A percentile compares a stretch with the other conserved stretches of the same genome.
These are phyloP conservation scores for Neurospora sp. DNA, from an alignment of 495 filamentous ascomycete genomes.

Conservation along the genomic window DNA sequence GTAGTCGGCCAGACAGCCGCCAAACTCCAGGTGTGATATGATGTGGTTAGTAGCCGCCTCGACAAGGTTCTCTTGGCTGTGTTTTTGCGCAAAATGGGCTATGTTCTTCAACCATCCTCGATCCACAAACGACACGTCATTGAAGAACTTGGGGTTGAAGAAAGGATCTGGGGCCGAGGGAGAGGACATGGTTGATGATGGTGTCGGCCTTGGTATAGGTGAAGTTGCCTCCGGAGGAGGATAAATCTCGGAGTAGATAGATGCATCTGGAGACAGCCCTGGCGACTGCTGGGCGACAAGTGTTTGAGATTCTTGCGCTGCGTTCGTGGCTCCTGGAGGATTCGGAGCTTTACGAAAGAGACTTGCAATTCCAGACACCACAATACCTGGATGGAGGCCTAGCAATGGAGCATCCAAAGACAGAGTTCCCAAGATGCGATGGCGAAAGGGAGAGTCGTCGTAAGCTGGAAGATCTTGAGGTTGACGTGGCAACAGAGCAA, in stretches of 20 bases:
- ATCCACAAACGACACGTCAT: slow-evolving; percentile 56
- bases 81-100: slow-evolving; percentile 71
- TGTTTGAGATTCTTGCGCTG: slow-evolving; percentile 1
- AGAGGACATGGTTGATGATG: slow-evolving; percentile 12
- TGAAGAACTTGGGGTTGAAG: slow-evolving; percentile 63
- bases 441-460: slow-evolving; percentile 39
- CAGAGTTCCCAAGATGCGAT: slow-evolving; percentile 74
- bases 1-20: slow-evolving; percentile 69
- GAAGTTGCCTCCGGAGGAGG: slow-evolving; percentile 17
- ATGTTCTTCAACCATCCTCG: slow-evolving; percentile 56
- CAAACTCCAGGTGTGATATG: slow-evolving; percentile 74
- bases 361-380: slow-evolving; percentile 67
- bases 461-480: slow-evolving; percentile 1
- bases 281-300: slow-evolving; percentile 1
- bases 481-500: slow-evolving; percentile 49
- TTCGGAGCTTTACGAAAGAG: slow-evolving; percentile 55
- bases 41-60: slow-evolving; percentile 63
- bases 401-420: slow-evolving; percentile 80
- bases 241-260: slow-evolving; percentile 25
- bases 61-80: slow-evolving; percentile 53
- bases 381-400: slow-evolving; percentile 81
- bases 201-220: slow-evolving; percentile 7
- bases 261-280: slow-evolving; percentile 22
- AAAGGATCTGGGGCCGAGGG: slow-evolving; percentile 39
- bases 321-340: slow-evolving; percentile 15